A percentile compares a stretch with the other conserved stretches of the same genome.
Evolutionary conservation across 768 basidiomycete species (phyloP).

Genomic region (Mycena maculata): DNA sequence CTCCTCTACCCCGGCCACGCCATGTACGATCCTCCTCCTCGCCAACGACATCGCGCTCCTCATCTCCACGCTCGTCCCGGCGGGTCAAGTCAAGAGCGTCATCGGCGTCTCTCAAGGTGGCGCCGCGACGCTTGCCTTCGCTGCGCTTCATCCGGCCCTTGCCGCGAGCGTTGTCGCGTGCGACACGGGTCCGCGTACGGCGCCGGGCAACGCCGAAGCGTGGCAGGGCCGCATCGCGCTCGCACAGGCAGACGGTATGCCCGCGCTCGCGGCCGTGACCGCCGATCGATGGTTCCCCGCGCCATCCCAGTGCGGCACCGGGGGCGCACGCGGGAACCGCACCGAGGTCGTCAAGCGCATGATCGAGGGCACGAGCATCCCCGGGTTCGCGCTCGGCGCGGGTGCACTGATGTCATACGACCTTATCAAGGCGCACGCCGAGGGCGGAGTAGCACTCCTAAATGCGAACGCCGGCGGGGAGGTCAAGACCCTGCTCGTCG

Average conservation of each 20-base stretch:
- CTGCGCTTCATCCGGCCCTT: constrained; percentile 47
- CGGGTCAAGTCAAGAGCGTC: constrained; percentile 51
- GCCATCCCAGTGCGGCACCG: constrained; percentile 46
- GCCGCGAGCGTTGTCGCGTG: constrained; percentile 59
- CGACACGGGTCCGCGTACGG: constrained; percentile 58
- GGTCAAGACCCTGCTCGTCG: constrained; percentile 55
- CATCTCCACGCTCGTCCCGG: constrained; percentile 48
- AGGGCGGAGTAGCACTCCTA: constrained; percentile 39
- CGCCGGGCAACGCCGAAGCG: constrained; percentile 58
- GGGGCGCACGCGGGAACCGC: constrained; percentile 30
- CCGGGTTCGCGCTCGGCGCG: constrained; percentile 56
- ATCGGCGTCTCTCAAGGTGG: constrained; percentile 69
- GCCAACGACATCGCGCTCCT: constrained; percentile 58
- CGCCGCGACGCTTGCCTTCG: constrained; percentile 60
- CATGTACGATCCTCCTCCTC: constrained; percentile 56
- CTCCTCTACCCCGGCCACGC: constrained; percentile 49
- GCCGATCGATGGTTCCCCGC: constrained; percentile 62
- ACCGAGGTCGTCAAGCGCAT: constrained; percentile 49
- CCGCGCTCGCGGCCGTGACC: constrained; percentile 53
- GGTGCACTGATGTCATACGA: constrained; percentile 63
- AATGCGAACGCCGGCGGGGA: constrained; percentile 38
- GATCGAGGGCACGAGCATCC: constrained; percentile 49
- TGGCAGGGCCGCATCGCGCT: constrained; percentile 61
- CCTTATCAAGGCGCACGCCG: constrained; percentile 38
- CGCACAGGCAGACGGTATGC: constrained; percentile 53